Base-by-base conservation (phyloP, 129 eudicot species). In the Saussurea involucrata region DNA sequence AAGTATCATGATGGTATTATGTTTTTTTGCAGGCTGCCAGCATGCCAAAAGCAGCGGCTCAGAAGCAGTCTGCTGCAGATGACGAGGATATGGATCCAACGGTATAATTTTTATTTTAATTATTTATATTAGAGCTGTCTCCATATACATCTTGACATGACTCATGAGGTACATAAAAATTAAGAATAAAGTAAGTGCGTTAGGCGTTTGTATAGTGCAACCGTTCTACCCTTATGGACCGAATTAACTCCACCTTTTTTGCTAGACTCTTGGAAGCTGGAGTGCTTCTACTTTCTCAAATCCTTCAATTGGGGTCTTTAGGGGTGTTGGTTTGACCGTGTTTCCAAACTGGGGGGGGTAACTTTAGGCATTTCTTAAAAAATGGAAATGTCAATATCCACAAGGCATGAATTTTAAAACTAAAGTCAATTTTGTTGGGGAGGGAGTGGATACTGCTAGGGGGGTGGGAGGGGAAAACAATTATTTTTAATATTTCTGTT, bases 81-180 rank as follows among this genome's bases (percentile, higher is more conserved):
- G 98, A 94, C 11, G 97, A 94, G 24, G 98, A 86, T 73, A 89
- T 94, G 93, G 98, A 94, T 70, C 97, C 98, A 24, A 94, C 98
- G 12, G 98, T 94, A 79, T 12, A 37, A 24, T 72, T 46, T 5
- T 11, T 67, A 18, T 71, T 17, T 24, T 72, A 6, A 12, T 20
- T 49, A 29, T 72, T 2, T 73, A 3, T 44, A 15, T 46, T 12
- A 8, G 6, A 70, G 10, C 4, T 55, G 68, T 34, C 37, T 57
- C 18, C 25, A 46, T 27, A 24, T 49, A 32, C 4, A 24, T 75
- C 4, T 21, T 18, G 64, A 46, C 58, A 13, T 37, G 44, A 37
- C 44, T 37, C 13, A 8, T 1, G 7, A 46, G 58, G 58, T 0
- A 46, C 20, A 20, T 46, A 15, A 46, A 15, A 46, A 44, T 12